These are phyloP conservation scores for Fistulinella prunicolor DNA, from an alignment of 768 basidiomycete species.

Conservation along the genomic window DNA sequence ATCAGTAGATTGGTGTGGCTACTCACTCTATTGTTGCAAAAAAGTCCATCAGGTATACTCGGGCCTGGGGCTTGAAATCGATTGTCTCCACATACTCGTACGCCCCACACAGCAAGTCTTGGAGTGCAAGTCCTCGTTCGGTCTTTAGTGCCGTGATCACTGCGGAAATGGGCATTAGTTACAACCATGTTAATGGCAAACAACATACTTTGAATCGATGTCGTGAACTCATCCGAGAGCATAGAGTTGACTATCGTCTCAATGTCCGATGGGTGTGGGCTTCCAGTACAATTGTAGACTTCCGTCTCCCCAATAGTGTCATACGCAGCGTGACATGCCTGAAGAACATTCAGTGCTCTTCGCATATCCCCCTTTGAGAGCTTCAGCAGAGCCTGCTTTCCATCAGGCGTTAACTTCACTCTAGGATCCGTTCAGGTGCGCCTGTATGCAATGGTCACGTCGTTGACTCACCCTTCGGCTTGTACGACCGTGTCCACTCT, in stretches of 20 bases:
- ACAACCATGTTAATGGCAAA: not conserved
- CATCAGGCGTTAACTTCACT: constrained; percentile 82
- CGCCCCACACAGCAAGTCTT: constrained; percentile 88
- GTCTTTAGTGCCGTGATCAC: constrained; percentile 86
- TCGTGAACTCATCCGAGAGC: constrained; percentile 95
- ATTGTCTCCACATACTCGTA: constrained; percentile 88
- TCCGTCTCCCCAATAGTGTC: constrained; percentile 84
- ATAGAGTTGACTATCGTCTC: constrained; percentile 92
- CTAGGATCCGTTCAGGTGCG: constrained; percentile 39
- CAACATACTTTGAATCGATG: constrained; percentile 72
- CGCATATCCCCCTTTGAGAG: constrained; percentile 99
- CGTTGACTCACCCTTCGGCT: constrained; percentile 67
- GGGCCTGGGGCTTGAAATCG: constrained; percentile 80
- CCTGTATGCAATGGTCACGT: not conserved
- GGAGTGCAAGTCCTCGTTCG: constrained; percentile 90
- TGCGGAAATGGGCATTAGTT: constrained; percentile 30
- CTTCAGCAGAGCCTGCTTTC: constrained; percentile 85
- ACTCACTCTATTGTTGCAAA: constrained; percentile 94
- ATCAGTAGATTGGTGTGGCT: not conserved
- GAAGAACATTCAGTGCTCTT: constrained; percentile 90
- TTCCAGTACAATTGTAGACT: constrained; percentile 96
- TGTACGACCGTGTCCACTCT: constrained; percentile 76
- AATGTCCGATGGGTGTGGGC: constrained; percentile 93
- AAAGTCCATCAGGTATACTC: constrained; percentile 89
- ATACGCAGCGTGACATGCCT: constrained; percentile 98